phyloP scores from a whole-genome alignment of 2,329 filamentous ascomycete genomes.

The Penicillium nordicum region DNA sequence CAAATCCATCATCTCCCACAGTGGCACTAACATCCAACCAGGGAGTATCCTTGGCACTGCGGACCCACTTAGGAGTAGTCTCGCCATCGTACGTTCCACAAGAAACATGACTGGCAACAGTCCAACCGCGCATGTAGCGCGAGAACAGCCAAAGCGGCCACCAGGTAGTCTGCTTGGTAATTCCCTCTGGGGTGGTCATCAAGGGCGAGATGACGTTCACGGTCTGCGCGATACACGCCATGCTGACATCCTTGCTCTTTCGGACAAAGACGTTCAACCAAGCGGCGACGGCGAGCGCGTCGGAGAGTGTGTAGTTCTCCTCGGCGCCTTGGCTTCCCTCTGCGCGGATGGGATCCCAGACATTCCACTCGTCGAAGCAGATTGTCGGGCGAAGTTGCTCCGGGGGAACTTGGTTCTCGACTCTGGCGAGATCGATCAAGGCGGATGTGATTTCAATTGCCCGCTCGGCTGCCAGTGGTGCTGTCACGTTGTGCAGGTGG shows the following conservation, averaged over 20 bases:
- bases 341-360: slow-evolving; percentile 71
- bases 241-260: slow-evolving; percentile 66
- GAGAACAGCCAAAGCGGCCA: slow-evolving; percentile 69
- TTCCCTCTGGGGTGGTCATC: slow-evolving; percentile 64
- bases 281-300: slow-evolving; percentile 69
- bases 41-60: slow-evolving; percentile 59
- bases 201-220: slow-evolving; percentile 76
- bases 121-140: slow-evolving; percentile 70
- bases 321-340: slow-evolving; percentile 70
- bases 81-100: slow-evolving; percentile 62
- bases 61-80: slow-evolving; percentile 39
- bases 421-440: slow-evolving; percentile 69
- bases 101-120: slow-evolving; percentile 63
- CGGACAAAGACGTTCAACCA: slow-evolving; percentile 76
- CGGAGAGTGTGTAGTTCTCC: slow-evolving; percentile 70
- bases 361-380: slow-evolving; percentile 84
- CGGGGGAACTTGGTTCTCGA: slow-evolving; percentile 59
- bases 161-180: slow-evolving; percentile 71
- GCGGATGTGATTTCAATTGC: slow-evolving; percentile 67
- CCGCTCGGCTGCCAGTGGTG: slow-evolving; percentile 67
- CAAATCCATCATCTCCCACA: slow-evolving; percentile 53
- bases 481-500: slow-evolving; percentile 56
- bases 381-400: slow-evolving; percentile 64
- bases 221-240: slow-evolving; percentile 75
- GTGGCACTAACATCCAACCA: slow-evolving; percentile 49